phyloP scores from a whole-genome alignment of 768 basidiomycete genomes.

The Leccinum uliginosum region DNA sequence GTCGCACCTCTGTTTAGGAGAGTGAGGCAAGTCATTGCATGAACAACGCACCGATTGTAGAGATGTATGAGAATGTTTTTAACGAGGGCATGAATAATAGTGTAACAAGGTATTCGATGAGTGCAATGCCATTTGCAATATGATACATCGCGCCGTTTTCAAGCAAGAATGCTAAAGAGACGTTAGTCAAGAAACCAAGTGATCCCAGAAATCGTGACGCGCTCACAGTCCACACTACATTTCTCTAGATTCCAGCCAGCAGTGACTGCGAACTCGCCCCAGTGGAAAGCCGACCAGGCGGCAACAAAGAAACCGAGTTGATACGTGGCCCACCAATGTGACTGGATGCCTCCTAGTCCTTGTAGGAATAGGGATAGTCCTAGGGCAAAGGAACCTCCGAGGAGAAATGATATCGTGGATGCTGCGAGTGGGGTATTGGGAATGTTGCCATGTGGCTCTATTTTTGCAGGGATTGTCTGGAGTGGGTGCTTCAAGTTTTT shows the following conservation, averaged over 20 bases:
- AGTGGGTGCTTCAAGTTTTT: constrained; percentile 38
- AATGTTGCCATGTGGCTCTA: constrained; percentile 47
- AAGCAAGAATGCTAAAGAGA: constrained; percentile 74
- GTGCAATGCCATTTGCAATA: constrained; percentile 70
- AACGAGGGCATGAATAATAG: constrained; percentile 61
- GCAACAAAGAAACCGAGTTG: constrained; percentile 82
- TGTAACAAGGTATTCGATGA: constrained; percentile 75
- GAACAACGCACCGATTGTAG: constrained; percentile 48
- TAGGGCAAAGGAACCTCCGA: constrained; percentile 67
- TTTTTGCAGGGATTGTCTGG: constrained; percentile 48
- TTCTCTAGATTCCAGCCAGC: constrained; percentile 94
- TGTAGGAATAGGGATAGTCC: constrained; percentile 48
- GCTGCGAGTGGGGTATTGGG: constrained; percentile 88
- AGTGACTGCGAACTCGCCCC: constrained; percentile 92
- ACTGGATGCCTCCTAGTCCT: constrained; percentile 44
- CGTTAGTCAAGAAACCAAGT: constrained; percentile 3
- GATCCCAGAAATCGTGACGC: neutral
- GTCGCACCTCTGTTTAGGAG: constrained; percentile 1
- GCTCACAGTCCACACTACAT: constrained; percentile 89
- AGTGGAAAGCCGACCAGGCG: constrained; percentile 85
- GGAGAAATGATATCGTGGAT: constrained; percentile 75
- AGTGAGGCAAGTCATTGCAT: neutral
- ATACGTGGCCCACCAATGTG: constrained; percentile 61
- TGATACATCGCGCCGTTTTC: constrained; percentile 89
- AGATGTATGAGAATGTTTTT: constrained; percentile 58